A percentile compares a stretch with the other conserved stretches of the same genome.
These are phyloP conservation scores for Sabuloglossum arenarium DNA, from an alignment of 495 filamentous ascomycete species.

Conservation along the genomic window DNA sequence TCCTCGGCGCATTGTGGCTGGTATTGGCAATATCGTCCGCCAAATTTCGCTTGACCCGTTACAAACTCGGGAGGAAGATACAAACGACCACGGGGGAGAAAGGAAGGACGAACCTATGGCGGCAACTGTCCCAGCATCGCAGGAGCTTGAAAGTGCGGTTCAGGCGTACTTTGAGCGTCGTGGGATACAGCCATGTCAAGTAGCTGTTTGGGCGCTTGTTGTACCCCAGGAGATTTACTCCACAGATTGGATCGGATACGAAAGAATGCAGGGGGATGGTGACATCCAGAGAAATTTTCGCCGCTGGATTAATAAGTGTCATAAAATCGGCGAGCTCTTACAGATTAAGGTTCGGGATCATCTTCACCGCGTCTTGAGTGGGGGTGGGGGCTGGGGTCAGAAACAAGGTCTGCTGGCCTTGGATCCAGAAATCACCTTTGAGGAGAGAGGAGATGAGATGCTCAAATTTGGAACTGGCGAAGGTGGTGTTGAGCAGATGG, in stretches of 20 bases:
- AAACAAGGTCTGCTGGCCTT: slow-evolving; percentile 70
- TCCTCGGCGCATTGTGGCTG: slow-evolving; percentile 37
- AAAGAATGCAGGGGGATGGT: background rate
- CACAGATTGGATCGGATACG: background rate
- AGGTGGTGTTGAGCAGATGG: background rate
- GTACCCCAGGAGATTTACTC: slow-evolving; percentile 17
- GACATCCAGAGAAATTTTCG: background rate
- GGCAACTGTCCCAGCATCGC: slow-evolving; percentile 39
- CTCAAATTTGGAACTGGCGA: background rate
- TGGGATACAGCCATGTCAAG: slow-evolving; percentile 23
- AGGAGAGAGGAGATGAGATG: background rate
- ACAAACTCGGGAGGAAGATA: slow-evolving; percentile 4
- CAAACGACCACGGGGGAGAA: background rate
- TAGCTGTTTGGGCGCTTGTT: slow-evolving; percentile 63
- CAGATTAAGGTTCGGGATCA: slow-evolving; percentile 18
- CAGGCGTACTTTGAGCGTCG: slow-evolving; percentile 31
- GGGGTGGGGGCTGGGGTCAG: slow-evolving; percentile 77
- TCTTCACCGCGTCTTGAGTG: slow-evolving; percentile 36
- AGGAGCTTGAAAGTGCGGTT: slow-evolving; percentile 50
- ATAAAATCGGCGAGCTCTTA: background rate
- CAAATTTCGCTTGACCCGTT: slow-evolving; percentile 27
- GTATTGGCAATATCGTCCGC: slow-evolving; percentile 70
- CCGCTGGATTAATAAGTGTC: background rate
- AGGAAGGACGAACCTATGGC: background rate
- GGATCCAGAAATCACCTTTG: slow-evolving; percentile 40